Evolutionary conservation across 2,329 filamentous ascomycete species (phyloP), one percentile per base, ranked within the genome.

Genomic region (Aplosporella prunicola): DNA sequence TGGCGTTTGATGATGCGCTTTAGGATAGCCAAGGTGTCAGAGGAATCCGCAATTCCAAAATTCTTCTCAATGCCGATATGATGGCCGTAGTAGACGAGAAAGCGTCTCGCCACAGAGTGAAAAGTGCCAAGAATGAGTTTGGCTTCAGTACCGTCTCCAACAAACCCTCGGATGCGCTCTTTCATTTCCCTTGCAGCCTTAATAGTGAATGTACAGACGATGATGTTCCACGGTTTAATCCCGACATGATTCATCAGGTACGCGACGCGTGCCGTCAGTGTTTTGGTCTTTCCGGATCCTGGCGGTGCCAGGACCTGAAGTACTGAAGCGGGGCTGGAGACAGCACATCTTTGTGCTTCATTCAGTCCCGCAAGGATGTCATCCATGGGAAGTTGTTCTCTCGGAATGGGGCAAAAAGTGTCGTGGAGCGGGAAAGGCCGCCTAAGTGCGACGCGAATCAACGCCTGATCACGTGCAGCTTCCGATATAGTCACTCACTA

Each of bases 141-240:
- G 38, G 73, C 78, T 53, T 87, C 83, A 11, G 79, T 64, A 5
- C 79, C 79, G 43, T 81, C 73, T 1, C 87, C 87, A n/a, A 96
- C 69, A n/a, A 84, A 71, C 41, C 73, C 80, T 0, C 79, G 77
- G 40, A 96, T 84, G 6, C 89, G 76, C 52, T 86, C 78, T 51
- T 87, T 86, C 89, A 98, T 98, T 64, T 96, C 89, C 13, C 72
- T 75, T 13, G 88, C 85, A 1, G 91, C 88, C 59, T 96, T 96
- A 57, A 94, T 87, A 2, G 91, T 98, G 55, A 98, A 98, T 0
- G 89, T 96, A 44, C 89, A 91, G 42, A 95, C 89, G 42, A 98
- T 79, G 51, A 96, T 78, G 63, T 95, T 86, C 64, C 82, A 78
- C 51, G 89, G 89, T 40, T 76, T 73, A 49, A 85, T 75, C 27